Conservation (phyloP, 345 rosid species). For the Geranium rotundifolium region DNA sequence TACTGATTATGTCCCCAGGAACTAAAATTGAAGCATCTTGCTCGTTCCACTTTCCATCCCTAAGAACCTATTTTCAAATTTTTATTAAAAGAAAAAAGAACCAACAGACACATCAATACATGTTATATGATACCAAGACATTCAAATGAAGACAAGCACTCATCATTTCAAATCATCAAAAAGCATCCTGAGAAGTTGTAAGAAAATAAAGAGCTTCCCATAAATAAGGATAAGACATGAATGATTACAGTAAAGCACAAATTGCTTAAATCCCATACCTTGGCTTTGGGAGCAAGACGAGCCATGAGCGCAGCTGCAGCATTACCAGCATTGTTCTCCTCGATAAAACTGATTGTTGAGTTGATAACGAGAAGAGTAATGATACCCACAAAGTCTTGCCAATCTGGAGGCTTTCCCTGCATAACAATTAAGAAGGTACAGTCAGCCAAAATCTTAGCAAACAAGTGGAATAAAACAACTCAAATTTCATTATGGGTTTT, state of each 20-base stretch:
- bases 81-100: constrained; percentile 1
- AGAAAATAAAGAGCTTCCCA: no score
- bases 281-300: constrained; percentile 86
- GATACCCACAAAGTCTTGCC: constrained; percentile 97
- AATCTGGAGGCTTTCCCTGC: constrained; percentile 94
- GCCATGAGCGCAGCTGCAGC: constrained; percentile 99
- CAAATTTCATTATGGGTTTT: no score
- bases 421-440: constrained; percentile 2
- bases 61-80: constrained; percentile 46
- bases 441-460: no score
- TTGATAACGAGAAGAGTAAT: constrained; percentile 77
- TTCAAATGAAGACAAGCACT: background rate
- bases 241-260: no score
- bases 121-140: background rate
- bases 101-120: background rate
- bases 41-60: constrained; percentile 97
- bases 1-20: constrained; percentile 83
- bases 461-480: no score
- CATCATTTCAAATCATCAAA: background rate
- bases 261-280: constrained; percentile 34
- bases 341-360: constrained; percentile 94
- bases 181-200: no score
- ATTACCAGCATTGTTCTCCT: constrained; percentile 95
- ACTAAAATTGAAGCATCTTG: constrained; percentile 83
- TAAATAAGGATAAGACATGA: no score